Evolutionary conservation across 352 stramenopile species (phyloP), one percentile per base, ranked within the genome.

Genomic region (Phytophthora chlamydospora): DNA sequence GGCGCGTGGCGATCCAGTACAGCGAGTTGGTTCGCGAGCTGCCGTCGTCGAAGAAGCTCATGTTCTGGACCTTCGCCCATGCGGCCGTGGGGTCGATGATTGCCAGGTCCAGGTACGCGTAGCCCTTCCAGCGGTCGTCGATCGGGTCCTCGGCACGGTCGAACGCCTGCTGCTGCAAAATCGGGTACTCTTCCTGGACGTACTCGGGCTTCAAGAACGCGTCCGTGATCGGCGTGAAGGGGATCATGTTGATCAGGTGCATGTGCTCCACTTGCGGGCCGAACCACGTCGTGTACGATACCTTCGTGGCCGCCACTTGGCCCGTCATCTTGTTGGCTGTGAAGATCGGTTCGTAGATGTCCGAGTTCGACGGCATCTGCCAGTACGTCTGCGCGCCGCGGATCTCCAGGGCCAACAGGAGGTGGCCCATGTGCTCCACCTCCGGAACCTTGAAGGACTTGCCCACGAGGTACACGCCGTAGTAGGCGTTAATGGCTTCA

Each of bases 401-500:
- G 38, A 97, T 86, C 82, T 99, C 96, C 38, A 96, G 85, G 10
- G 95, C 85, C 17, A 98, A 76, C 33, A 99, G 71, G 5, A 98
- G 64, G 34, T 93, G 82, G 14, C 91, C 85, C 68, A 96, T 98
- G 71, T 98, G 76, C 60, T 88, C 74, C n/a, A 96, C 64, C 31
- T 82, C 56, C 14, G 73, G 67, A 38, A 94, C 78, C 32, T 73
- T 73, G 50, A 93, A 78, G 12, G 87, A 83, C 54, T 90, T 85
- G 68, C 84, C 95, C 43, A 88, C 89, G 64, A 99, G 70, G 60
- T 97, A 98, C n/a, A 97, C 95, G 39, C 89, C 95, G 73, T 98
- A 99, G 80, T 99, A 99, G 43, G 93, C 95, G 80, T 99, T 99
- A 29, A 98, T 89, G 38, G 95, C 96, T 78, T 99, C 96, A 62